Conservation (phyloP, 257 asterid species). For the Nicotiana tabacum region DNA sequence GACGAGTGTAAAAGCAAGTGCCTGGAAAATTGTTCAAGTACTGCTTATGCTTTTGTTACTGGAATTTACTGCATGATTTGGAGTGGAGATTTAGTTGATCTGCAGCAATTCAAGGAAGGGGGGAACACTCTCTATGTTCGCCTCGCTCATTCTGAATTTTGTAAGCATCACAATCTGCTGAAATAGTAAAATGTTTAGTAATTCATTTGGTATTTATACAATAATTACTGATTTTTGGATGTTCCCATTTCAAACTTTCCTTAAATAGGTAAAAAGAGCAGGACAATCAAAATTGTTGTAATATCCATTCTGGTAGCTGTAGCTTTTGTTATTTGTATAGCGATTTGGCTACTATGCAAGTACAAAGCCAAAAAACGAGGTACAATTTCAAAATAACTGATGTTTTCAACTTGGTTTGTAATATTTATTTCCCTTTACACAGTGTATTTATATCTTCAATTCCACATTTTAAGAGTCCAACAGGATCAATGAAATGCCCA, state of each 20-base stretch:
- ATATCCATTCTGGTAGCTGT: slow-evolving; percentile 28
- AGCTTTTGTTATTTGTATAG: slow-evolving; percentile 26
- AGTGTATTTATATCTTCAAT: neutral
- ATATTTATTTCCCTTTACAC: neutral
- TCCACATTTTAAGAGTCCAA: slow-evolving; percentile 21
- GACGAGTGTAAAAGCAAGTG: slow-evolving; percentile 42
- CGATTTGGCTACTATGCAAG: slow-evolving; percentile 38
- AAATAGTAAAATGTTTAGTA: neutral
- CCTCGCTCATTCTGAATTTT: slow-evolving; percentile 48
- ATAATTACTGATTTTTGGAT: neutral
- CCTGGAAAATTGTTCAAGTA: slow-evolving; percentile 56
- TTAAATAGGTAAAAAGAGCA: slow-evolving; percentile 27
- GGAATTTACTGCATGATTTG: slow-evolving; percentile 69
- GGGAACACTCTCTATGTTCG: slow-evolving; percentile 53
- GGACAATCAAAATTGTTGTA: slow-evolving; percentile 21
- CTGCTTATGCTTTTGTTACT: slow-evolving; percentile 50
- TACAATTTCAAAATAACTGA: slow-evolving; percentile 13
- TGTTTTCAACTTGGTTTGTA: neutral
- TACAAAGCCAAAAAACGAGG: slow-evolving; percentile 28
- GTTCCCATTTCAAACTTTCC: neutral
- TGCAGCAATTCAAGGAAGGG: slow-evolving; percentile 41
- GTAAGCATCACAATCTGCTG: slow-evolving; percentile 21
- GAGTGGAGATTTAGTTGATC: slow-evolving; percentile 54
- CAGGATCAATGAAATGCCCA: slow-evolving; percentile 17
- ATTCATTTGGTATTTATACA: neutral